These are phyloP conservation scores for Penicillium sp. DNA, from an alignment of 2,329 filamentous ascomycete species.

Conservation along the genomic window DNA sequence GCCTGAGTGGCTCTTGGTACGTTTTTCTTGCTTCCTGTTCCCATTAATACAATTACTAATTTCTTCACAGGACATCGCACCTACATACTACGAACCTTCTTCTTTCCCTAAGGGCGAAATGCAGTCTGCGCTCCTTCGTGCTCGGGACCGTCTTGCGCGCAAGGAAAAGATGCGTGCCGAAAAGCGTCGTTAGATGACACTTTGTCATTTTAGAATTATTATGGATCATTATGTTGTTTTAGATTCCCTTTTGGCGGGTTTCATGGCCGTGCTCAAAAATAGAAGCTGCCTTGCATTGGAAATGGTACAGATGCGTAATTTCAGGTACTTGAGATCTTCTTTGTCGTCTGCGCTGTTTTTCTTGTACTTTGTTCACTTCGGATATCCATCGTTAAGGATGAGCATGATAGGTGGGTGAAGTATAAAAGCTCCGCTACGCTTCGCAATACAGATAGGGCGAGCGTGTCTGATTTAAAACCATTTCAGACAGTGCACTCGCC, in stretches of 20 bases:
- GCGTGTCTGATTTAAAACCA: no score
- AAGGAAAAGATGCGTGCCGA: conserved; percentile 56
- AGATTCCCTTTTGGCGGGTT: conserved; percentile 15
- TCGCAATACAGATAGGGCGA: no score
- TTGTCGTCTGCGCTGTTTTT: not conserved
- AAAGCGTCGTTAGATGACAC: conserved; percentile 37
- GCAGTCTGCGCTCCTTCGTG: conserved; percentile 65
- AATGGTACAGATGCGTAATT: not conserved
- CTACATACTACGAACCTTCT: conserved; percentile 85
- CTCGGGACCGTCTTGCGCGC: conserved; percentile 58
- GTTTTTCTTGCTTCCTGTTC: conserved; percentile 38
- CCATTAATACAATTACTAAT: conserved; percentile 22
- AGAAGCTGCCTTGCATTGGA: conserved; percentile 3
- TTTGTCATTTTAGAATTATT: conserved; percentile 11
- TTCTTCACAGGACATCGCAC: conserved; percentile 76
- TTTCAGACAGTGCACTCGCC: not conserved
- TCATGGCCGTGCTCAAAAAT: conserved; percentile 7
- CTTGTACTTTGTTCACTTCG: not conserved
- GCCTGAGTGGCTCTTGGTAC: conserved; percentile 90
- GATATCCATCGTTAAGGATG: not conserved
- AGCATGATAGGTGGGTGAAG: no score
- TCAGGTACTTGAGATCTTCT: not conserved
- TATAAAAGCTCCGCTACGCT: no score
- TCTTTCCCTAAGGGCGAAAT: conserved; percentile 85
- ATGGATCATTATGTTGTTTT: conserved; percentile 22